Conservation (phyloP, 345 rosid species). For the Arabis alpina region DNA sequence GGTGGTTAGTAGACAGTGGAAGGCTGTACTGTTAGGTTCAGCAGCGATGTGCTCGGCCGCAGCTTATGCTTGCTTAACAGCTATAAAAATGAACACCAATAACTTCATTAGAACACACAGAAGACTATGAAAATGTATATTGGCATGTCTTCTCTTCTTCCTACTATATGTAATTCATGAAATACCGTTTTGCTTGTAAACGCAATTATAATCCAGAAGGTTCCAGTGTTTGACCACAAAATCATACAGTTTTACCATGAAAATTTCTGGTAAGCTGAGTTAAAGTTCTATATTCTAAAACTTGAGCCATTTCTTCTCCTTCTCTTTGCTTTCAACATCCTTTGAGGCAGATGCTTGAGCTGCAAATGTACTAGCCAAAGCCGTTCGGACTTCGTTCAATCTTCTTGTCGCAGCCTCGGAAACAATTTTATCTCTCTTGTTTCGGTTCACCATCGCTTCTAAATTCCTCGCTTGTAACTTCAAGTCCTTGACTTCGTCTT, state of each 20-base stretch:
- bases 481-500: conserved; percentile 75
- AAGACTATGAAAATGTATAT: conserved; percentile 54
- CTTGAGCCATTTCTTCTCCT: conserved; percentile 94
- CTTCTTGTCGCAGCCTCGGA: conserved; percentile 79
- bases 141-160: conserved; percentile 17
- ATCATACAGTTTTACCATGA: conserved; percentile 5
- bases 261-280: neutral
- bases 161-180: conserved; percentile 18
- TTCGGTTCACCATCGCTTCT: conserved; percentile 80
- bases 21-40: conserved; percentile 57
- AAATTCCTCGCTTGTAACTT: conserved; percentile 61
- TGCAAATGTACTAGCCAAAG: conserved; percentile 70
- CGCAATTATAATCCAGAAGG: conserved; percentile 31
- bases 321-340: conserved; percentile 72
- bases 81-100: conserved; percentile 71
- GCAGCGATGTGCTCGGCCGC: conserved; percentile 65
- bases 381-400: conserved; percentile 63
- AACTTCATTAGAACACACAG: conserved; percentile 88
- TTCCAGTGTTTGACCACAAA: conserved; percentile 7
- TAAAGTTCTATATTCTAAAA: conserved; percentile 48
- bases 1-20: conserved; percentile 73
- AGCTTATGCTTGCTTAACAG: conserved; percentile 65
- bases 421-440: conserved; percentile 75
- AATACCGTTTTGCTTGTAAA: conserved; percentile 26
- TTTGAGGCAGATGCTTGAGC: conserved; percentile 74